Percentiles rank a stretch among this genome's conserved stretches.
These are phyloP conservation scores for Cyclotella cryptica DNA, from an alignment of 108 stramenopile genomes.

Conservation along the genomic window DNA sequence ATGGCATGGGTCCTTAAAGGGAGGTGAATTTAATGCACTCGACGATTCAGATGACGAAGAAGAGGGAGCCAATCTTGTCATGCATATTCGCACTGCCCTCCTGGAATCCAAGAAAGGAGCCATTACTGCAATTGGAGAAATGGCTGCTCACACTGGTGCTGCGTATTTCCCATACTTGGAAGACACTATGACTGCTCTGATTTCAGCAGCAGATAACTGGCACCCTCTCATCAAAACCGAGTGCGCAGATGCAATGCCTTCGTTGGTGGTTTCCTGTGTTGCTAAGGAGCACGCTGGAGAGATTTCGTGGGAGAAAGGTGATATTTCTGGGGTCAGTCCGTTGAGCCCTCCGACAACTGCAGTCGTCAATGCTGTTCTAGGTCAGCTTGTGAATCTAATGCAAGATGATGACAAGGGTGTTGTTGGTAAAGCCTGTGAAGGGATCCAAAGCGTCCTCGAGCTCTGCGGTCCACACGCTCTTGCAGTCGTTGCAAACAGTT, in stretches of 20 bases:
- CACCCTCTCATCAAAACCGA: constrained; percentile 91
- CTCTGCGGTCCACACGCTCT: constrained; percentile 87
- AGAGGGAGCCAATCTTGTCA: constrained; percentile 76
- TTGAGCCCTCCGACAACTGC: constrained; percentile 76
- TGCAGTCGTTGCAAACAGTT: constrained; percentile 69
- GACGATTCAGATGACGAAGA: constrained; percentile 93
- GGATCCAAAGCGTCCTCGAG: constrained; percentile 87
- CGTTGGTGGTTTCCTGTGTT: constrained; percentile 75
- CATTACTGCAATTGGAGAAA: constrained; percentile 94
- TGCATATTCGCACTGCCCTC: constrained; percentile 93
- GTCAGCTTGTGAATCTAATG: constrained; percentile 80
- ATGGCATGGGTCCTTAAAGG: constrained; percentile 24
- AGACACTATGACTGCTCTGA: constrained; percentile 77
- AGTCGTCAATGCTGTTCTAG: constrained; percentile 74
- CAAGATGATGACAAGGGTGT: constrained; percentile 82
- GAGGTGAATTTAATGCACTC: constrained; percentile 70
- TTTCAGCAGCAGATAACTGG: constrained; percentile 87
- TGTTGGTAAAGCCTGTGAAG: constrained; percentile 91
- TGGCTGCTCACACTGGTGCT: constrained; percentile 92
- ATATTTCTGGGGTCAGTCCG: constrained; percentile 67
- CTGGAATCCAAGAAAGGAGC: constrained; percentile 97
- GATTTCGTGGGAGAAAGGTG: constrained; percentile 90
- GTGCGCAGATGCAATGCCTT: constrained; percentile 82
- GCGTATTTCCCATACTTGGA: constrained; percentile 89
- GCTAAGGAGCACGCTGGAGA: constrained; percentile 82